Evolutionary conservation across 345 rosid species (phyloP).

Genomic region (Hibiscus mutabilis): DNA sequence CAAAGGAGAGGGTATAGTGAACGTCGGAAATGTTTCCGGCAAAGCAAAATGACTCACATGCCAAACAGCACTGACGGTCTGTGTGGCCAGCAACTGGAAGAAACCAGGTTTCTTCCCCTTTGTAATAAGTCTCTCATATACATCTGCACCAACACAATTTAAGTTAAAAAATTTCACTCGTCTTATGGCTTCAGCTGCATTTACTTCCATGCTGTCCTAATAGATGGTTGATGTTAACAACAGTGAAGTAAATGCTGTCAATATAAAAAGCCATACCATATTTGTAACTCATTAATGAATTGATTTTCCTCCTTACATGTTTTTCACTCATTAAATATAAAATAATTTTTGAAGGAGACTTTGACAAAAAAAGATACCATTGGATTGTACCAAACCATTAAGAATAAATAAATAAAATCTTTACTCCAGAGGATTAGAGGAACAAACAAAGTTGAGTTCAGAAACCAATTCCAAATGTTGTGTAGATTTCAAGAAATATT

Average conservation of each 20-base stretch:
- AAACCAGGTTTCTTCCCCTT: slow-evolving; percentile 13
- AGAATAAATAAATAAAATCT: background rate
- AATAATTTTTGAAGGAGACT: slow-evolving; percentile 50
- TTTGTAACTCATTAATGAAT: background rate
- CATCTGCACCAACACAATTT: background rate
- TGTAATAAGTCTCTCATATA: slow-evolving; percentile 10
- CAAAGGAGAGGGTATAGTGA: background rate
- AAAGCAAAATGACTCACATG: slow-evolving; percentile 53
- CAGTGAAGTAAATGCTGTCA: background rate
- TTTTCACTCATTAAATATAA: background rate
- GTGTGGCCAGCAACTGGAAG: slow-evolving; percentile 87
- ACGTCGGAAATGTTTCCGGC: background rate
- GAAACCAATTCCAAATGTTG: background rate
- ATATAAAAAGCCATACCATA: background rate
- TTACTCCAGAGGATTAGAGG: background rate
- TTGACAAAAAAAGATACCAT: slow-evolving; percentile 31
- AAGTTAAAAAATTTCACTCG: background rate
- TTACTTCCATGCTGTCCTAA: background rate
- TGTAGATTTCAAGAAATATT: background rate
- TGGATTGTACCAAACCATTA: background rate
- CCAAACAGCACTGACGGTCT: slow-evolving; percentile 94
- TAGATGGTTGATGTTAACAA: background rate
- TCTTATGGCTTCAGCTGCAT: slow-evolving; percentile 29
- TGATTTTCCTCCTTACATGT: background rate
- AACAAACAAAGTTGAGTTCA: background rate